Evolutionary conservation across 306 rosid species (phyloP).

Genomic region (Prunus dulcis): DNA sequence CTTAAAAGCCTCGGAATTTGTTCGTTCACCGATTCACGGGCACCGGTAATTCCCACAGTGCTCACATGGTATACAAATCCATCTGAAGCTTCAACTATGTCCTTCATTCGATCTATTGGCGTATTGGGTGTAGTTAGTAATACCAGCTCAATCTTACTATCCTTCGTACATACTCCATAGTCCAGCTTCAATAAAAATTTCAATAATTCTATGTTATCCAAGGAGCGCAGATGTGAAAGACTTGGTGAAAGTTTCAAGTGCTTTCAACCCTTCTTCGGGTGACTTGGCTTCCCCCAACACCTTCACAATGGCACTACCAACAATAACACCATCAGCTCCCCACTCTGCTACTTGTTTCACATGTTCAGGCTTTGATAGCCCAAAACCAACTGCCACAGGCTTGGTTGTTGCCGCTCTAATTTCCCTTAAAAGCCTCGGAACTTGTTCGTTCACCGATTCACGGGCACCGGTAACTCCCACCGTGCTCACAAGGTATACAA

Average conservation of each 20-base stretch:
- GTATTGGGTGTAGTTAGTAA: conserved; percentile 61
- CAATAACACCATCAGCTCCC: conserved; percentile 94
- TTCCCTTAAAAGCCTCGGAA: conserved; percentile 54
- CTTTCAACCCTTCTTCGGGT: conserved; percentile 72
- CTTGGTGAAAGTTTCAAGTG: conserved; percentile 48
- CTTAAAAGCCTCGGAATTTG: conserved; percentile 53
- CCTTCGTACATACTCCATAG: too few relatives aligned
- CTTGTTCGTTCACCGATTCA: conserved; percentile 54
- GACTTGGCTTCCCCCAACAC: conserved; percentile 69
- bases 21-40: conserved; percentile 63
- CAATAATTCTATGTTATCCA: conserved; percentile 11
- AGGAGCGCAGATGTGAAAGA: conserved; percentile 55
- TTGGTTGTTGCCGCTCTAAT: conserved; percentile 71
- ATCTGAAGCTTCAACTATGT: conserved; percentile 73
- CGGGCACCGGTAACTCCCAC: conserved; percentile 84
- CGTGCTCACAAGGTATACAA: conserved; percentile 81
- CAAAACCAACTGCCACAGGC: conserved; percentile 90
- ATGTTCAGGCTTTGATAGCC: conserved; percentile 84
- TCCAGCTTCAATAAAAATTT: too few relatives aligned
- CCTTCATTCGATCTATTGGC: conserved; percentile 60
- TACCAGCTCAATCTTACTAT: conserved; percentile 72
- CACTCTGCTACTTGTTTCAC: conserved; percentile 74
- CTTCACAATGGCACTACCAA: conserved; percentile 90
- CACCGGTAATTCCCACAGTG: conserved; percentile 76
- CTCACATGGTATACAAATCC: conserved; percentile 89